Conservation (phyloP, 2,329 filamentous ascomycete species). For the Ceratocystiopsis sp. region DNA sequence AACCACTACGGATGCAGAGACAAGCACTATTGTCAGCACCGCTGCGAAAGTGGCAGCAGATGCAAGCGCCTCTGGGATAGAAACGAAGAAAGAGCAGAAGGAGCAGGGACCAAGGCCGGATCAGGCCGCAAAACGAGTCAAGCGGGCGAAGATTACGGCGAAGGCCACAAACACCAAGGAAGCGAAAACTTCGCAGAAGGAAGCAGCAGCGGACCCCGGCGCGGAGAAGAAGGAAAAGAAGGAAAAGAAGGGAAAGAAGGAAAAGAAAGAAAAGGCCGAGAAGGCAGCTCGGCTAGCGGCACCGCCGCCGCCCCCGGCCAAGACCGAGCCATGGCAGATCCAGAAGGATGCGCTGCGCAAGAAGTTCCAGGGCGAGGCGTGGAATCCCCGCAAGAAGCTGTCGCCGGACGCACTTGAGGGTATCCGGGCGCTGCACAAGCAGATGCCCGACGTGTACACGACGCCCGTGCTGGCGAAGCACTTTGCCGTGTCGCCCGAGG, state of each 20-base stretch:
- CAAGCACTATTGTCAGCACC: too few species aligned
- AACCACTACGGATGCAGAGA: too few species aligned
- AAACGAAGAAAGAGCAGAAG: too few species aligned
- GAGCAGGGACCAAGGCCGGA: too few species aligned
- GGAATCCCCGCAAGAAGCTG: conserved; percentile 69
- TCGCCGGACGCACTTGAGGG: conserved; percentile 87
- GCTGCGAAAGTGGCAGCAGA: too few species aligned
- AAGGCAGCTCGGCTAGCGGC: not conserved
- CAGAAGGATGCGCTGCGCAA: conserved; percentile 58
- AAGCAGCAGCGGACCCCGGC: not conserved
- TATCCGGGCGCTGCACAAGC: conserved; percentile 64
- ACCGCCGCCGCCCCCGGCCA: not conserved
- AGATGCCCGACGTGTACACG: conserved; percentile 62
- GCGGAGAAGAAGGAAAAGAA: not conserved
- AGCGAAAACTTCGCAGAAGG: not conserved
- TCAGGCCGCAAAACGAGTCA: too few species aligned
- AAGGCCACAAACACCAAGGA: not conserved
- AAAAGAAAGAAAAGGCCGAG: not conserved
- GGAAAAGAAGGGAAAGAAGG: not conserved
- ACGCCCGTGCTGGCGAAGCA: conserved; percentile 55
- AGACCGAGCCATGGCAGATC: conserved; percentile 41
- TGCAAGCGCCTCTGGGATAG: too few species aligned
- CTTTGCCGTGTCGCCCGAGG: conserved; percentile 78
- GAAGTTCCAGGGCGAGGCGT: conserved; percentile 61
- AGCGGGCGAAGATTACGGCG: too few species aligned